A percentile compares a stretch with the other conserved stretches of the same genome.
phyloP scores from a whole-genome alignment of 345 rosid species.

The Ceriops zippeliana region DNA sequence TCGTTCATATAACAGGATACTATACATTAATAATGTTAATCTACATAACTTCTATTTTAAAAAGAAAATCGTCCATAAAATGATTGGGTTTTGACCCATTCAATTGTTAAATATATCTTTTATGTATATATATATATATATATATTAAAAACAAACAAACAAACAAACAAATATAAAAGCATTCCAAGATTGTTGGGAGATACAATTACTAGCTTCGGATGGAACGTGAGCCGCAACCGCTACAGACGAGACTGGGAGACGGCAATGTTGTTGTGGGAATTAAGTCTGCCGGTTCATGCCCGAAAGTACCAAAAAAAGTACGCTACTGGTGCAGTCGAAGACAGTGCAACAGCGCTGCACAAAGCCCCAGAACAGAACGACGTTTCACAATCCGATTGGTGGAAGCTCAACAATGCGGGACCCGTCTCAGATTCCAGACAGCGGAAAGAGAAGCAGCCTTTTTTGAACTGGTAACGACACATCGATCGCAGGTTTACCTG shows the following conservation, averaged over 20 bases:
- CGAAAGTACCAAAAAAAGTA: conserved; percentile 20
- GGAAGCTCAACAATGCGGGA: not conserved
- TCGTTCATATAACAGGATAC: too few relatives aligned
- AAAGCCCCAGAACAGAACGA: not conserved
- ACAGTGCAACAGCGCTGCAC: not conserved
- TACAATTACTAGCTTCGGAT: too few relatives aligned
- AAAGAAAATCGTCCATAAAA: too few relatives aligned
- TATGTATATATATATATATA: not conserved
- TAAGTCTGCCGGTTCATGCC: not conserved
- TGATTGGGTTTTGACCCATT: too few relatives aligned
- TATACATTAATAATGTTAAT: too few relatives aligned
- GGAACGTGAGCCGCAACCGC: not conserved
- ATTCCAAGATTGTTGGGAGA: too few relatives aligned
- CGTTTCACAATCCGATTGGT: conserved; percentile 10
- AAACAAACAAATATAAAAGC: not conserved
- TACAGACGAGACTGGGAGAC: not conserved
- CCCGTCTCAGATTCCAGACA: conserved; percentile 18
- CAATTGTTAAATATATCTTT: too few relatives aligned
- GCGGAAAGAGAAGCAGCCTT: conserved; percentile 28
- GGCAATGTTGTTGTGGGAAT: not conserved
- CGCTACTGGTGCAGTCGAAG: not conserved
- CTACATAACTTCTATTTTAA: too few relatives aligned
- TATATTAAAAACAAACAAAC: not conserved
- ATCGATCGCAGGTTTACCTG: conserved; percentile 33
- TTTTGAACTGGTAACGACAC: conserved; percentile 28